Percentiles rank a stretch among this genome's conserved stretches.
These are phyloP conservation scores for Crucibulum laeve DNA, from an alignment of 768 basidiomycete species.

Conservation along the genomic window DNA sequence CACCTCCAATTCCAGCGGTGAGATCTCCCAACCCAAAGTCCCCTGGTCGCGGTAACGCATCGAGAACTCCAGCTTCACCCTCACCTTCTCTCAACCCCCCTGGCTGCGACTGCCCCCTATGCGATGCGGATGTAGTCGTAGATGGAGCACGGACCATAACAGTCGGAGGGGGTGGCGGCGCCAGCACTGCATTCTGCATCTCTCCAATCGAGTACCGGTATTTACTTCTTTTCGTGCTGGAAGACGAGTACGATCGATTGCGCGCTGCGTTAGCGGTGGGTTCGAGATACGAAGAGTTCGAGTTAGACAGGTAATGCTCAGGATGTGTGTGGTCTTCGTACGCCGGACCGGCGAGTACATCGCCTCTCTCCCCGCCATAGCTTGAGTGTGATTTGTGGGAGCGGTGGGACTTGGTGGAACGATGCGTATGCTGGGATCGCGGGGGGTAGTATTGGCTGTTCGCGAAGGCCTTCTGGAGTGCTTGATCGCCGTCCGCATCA, in stretches of 20 bases:
- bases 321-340: slow-evolving; percentile 31
- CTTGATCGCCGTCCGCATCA: no score
- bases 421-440: no score
- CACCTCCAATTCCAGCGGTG: no score
- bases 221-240: neutral
- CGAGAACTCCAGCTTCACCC: slow-evolving; percentile 8
- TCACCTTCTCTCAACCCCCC: neutral
- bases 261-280: no score
- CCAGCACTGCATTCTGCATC: slow-evolving; percentile 10
- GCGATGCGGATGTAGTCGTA: no score
- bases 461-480: no score
- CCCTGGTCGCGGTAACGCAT: slow-evolving; percentile 9
- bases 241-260: no score
- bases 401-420: neutral
- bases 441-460: no score
- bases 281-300: no score
- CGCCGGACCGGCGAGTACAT: slow-evolving; percentile 35
- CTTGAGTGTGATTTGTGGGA: slow-evolving; percentile 6
- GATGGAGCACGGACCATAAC: no score
- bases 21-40: neutral
- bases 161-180: no score
- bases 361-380: slow-evolving; percentile 12
- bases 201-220: slow-evolving; percentile 6
- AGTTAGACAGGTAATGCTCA: no score
- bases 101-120: neutral